Percentiles rank a stretch among this genome's conserved stretches.
Conservation (phyloP, 2,329 filamentous ascomycete genomes). For the Penicillium sumatraense region DNA sequence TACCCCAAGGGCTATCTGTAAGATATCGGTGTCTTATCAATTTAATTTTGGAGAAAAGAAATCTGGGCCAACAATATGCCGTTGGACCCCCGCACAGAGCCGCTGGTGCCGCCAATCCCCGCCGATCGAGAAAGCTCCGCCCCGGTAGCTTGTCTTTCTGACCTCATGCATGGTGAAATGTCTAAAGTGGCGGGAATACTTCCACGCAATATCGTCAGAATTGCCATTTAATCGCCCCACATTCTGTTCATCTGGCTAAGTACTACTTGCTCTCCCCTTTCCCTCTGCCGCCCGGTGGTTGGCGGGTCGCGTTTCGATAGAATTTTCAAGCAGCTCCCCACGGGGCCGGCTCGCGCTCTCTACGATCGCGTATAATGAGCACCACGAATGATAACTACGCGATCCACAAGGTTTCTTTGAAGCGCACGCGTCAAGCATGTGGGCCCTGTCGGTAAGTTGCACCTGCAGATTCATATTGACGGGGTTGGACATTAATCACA, state of each 20-base stretch:
- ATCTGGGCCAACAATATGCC: not conserved
- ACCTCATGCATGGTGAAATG: not conserved
- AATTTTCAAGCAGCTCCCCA: not conserved
- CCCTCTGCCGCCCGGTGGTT: not conserved
- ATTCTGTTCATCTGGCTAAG: not conserved
- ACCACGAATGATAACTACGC: slow-evolving; percentile 26
- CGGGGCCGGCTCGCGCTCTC: not conserved
- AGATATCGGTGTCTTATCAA: not conserved
- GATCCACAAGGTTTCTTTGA: slow-evolving; percentile 31
- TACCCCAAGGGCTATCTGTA: not conserved
- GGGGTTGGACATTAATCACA: not conserved
- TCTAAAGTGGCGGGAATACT: not conserved
- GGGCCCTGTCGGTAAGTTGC: slow-evolving; percentile 30
- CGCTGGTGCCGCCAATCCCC: not conserved
- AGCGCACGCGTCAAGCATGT: slow-evolving; percentile 32
- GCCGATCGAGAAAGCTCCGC: not conserved
- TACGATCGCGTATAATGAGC: slow-evolving; percentile 17
- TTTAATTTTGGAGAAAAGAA: not conserved
- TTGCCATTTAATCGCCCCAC: not conserved
- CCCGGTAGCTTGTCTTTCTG: not conserved
- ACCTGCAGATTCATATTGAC: not conserved
- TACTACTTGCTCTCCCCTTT: not conserved
- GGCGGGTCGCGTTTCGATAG: not conserved
- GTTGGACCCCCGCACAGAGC: not conserved
- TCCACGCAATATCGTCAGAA: not conserved